Conservation (phyloP, 148 eudicot genomes). For the Polygonum maritimum region DNA sequence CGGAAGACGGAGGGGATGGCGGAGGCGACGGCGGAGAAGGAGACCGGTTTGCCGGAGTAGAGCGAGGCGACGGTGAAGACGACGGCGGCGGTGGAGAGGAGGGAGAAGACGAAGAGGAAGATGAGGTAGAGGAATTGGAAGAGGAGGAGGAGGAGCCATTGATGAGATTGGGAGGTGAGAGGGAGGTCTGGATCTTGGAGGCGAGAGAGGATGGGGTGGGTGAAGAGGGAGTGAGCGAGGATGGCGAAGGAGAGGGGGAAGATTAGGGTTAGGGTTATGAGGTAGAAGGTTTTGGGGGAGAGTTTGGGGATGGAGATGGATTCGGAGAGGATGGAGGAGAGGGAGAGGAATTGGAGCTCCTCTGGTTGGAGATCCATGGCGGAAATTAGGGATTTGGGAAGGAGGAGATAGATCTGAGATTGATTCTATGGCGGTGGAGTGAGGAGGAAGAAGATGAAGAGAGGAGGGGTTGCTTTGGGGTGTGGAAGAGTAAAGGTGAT, state of each 20-base stretch:
- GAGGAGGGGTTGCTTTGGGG: neutral
- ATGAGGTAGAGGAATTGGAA: slow-evolving; percentile 72
- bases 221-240: slow-evolving; percentile 88
- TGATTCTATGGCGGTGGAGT: neutral
- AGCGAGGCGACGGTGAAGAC: slow-evolving; percentile 94
- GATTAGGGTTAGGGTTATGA: slow-evolving; percentile 68
- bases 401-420: neutral
- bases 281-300: slow-evolving; percentile 70
- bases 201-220: slow-evolving; percentile 62
- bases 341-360: slow-evolving; percentile 64
- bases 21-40: slow-evolving; percentile 47
- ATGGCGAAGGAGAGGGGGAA: slow-evolving; percentile 95
- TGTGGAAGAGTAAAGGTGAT: neutral
- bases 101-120: slow-evolving; percentile 84
- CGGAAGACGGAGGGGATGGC: slow-evolving; percentile 69
- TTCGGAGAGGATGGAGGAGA: slow-evolving; percentile 46
- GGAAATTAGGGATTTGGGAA: neutral
- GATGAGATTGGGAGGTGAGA: slow-evolving; percentile 25
- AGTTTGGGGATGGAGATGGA: slow-evolving; percentile 68
- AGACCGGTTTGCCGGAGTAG: slow-evolving; percentile 69
- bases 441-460: neutral
- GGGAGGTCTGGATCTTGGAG: slow-evolving; percentile 37
- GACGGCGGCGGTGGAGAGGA: slow-evolving; percentile 84
- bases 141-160: slow-evolving; percentile 55
- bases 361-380: slow-evolving; percentile 82